Evolutionary conservation across 108 stramenopile genomes (phyloP), one percentile per base, ranked within the genome.

Genomic region (Schizochytrium sp.): DNA sequence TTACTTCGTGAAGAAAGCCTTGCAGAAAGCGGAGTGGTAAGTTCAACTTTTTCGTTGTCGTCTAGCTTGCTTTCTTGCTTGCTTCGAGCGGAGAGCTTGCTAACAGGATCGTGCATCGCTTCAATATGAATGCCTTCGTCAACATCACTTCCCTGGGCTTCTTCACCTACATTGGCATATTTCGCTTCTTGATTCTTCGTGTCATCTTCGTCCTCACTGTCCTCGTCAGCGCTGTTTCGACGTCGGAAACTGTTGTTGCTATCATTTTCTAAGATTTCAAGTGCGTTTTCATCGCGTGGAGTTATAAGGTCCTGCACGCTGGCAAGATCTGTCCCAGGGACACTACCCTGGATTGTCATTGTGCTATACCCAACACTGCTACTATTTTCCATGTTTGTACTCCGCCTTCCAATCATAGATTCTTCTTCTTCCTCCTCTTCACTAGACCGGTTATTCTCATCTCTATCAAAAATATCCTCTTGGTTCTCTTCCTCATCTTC

Each of bases 241-340:
- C 28, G 28, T 28, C 28, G 28, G 28, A 28, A 28, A 28, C 28
- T 28, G 28, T 28, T 28, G 28, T 28, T 28, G 28, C 28, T 5
- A 44, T 69, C 64, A 38, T 15, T 69, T 38, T 69, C 64, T 8
- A 69, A 44, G 44, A 55, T 55, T 42, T 83, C 53, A 28, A 83
- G 76, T 7, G 76, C 76, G 15, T 17, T 38, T 2, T 83, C 50
- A 40, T 83, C 76, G 15, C 76, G 76, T 12, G 76, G 76, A 7
- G 76, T 83, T 47, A 83, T 83, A 7, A 83, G 76, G 55, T 83
- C 76, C 28, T 49, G 64, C 40, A 69, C 64, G 28, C 64, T 69
- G 12, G 64, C 64, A 7, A 69, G 64, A 12, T 69, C 64, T 7
- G 15, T 38, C 42, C 64, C 42, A 15, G 64, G 42, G 28, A 28